These are phyloP conservation scores for Suillus clintonianus DNA, from an alignment of 768 basidiomycete species.

Conservation along the genomic window DNA sequence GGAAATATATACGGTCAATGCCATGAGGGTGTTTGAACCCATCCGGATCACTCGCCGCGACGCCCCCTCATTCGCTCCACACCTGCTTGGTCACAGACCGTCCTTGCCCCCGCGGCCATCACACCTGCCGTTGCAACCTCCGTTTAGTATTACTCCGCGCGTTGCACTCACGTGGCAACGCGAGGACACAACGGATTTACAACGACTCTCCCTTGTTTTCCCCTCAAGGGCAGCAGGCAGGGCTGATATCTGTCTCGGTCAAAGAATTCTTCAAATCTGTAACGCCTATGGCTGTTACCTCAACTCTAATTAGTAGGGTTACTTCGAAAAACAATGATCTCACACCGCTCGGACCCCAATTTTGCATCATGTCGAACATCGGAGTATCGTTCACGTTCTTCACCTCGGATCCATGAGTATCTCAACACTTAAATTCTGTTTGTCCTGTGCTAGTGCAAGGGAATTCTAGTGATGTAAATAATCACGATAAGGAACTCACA, in stretches of 20 bases:
- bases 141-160: background rate
- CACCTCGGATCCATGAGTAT: background rate
- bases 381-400: background rate
- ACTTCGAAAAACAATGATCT: background rate
- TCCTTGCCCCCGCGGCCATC: slow-evolving; percentile 1
- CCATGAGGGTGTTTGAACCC: slow-evolving; percentile 9
- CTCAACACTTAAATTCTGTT: background rate
- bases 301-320: background rate
- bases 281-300: background rate
- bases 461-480: background rate
- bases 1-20: slow-evolving; percentile 27
- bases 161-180: background rate
- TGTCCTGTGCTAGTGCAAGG: background rate
- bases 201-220: background rate
- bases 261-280: background rate
- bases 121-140: slow-evolving; percentile 1
- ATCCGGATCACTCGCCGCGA: slow-evolving; percentile 27
- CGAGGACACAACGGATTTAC: no score
- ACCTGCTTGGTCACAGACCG: slow-evolving; percentile 11
- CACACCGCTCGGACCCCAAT: background rate
- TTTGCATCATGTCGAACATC: background rate
- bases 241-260: background rate
- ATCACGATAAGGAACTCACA: background rate
- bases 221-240: background rate
- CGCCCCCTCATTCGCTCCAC: slow-evolving; percentile 33